Evolutionary conservation across 495 filamentous ascomycete species (phyloP), one percentile per base, ranked within the genome.

Genomic region (Clavariopsis aquatica): DNA sequence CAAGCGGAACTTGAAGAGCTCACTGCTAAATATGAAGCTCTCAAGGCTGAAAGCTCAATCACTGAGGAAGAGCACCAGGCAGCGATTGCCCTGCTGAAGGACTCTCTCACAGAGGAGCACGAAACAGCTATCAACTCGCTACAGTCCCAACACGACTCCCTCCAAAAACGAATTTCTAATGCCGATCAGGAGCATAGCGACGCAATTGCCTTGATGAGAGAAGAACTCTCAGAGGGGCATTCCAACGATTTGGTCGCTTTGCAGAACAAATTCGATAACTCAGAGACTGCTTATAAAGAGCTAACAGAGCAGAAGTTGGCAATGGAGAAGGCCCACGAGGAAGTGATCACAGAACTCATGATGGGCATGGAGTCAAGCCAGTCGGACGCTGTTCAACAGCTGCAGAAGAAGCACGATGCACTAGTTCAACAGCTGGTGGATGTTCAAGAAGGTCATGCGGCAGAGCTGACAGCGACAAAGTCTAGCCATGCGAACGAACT

Each of bases 351-450:
- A 12, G 63, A 67, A 36, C 55, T 70, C 26, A 70, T 64, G 53
- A 3, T 46, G 8, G 64, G 59, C 24, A 66, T 70, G 60, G 68
- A 70, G 47, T 47, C 49, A 8, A 64, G 56, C 31, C 59, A 63
- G 29, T 38, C 58, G 15, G 63, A 70, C 19, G 68, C 63, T 9
- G 49, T 64, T 0, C 53, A 66, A 27, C 63, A 67, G 17, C 27
- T 70, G 49, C 59, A 70, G 29, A 61, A 52, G 59, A 70, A 70
- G 34, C 61, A 70, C 52, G 68, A 70, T 52, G 61, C 61, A 1
- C 31, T 69, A 19, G 29, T 24, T 2, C 36, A 13, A 45, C 26
- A 65, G 34, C 41, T 68, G 1, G 55, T 64, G 29, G 55, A 20
- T 0, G 47, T 49, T 27, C 47, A 47, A 22, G 28, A 47, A 15